Base-by-base conservation (phyloP, 192 early-diverging fungal species). In the Glomus cerebriforme region DNA sequence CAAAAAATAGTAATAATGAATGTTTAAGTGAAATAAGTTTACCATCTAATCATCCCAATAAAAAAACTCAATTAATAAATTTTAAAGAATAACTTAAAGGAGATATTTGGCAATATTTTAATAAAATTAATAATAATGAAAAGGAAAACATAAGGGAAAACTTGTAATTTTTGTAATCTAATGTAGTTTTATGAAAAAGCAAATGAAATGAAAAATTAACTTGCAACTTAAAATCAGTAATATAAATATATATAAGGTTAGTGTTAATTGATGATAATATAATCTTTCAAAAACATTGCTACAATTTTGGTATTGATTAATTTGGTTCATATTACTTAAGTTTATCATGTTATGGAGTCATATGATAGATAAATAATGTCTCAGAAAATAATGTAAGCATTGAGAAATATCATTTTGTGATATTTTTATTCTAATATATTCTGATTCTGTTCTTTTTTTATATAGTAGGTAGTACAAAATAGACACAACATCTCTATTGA, bases 171-270 rank as follows among this genome's bases (percentile, higher is more conserved):
- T n/a, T n/a, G n/a, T n/a, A n/a, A n/a, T n/a, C n/a, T n/a, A n/a
- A n/a, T n/a, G n/a, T n/a, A n/a, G n/a, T n/a, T n/a, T n/a, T n/a
- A n/a, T n/a, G n/a, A n/a, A n/a, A n/a, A n/a, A n/a, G n/a, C n/a
- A n/a, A n/a, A n/a, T n/a, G n/a, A n/a, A n/a, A n/a, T n/a, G n/a
- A n/a, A n/a, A n/a, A n/a, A n/a, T n/a, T n/a, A n/a, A n/a, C n/a
- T n/a, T n/a, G n/a, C n/a, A n/a, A n/a, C n/a, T n/a, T n/a, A n/a
- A n/a, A n/a, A n/a, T n/a, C n/a, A n/a, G n/a, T n/a, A n/a, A n/a
- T n/a, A n/a, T n/a, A n/a, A n/a, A n/a, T n/a, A n/a, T n/a, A 59
- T 74, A 59, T 59, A 74, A 74, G 54, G 47, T 74, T 59, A 74
- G 15, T 59, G 2, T 74, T 74, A 73, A 59, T 73, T 2, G 49